Evolutionary conservation across 805 yeast species (phyloP).

Genomic region (Yarrowia yakushimensis): DNA sequence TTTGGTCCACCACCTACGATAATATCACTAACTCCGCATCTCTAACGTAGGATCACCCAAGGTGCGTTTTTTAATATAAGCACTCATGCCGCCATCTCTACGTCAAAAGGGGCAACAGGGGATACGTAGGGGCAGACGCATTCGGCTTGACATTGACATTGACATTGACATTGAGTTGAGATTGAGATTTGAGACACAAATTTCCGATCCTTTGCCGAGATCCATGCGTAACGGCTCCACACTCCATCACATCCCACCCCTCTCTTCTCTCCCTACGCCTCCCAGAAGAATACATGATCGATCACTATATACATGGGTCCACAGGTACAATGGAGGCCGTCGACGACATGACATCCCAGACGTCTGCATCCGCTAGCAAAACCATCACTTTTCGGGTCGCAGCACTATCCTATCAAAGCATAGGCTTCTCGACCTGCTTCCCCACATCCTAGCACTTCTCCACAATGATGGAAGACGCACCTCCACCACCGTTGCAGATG

Average conservation of each 20-base stretch:
- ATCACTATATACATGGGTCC: constrained; percentile 23
- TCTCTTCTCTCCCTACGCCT: neutral
- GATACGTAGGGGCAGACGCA: too few relatives aligned
- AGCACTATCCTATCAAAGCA: neutral
- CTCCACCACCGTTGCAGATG: constrained; percentile 99
- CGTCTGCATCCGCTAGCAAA: neutral
- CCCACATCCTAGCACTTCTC: constrained; percentile 41
- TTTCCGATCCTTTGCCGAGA: too few relatives aligned
- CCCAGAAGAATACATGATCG: neutral
- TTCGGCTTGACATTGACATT: too few relatives aligned
- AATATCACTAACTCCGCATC: neutral
- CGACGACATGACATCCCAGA: neutral
- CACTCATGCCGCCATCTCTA: too few relatives aligned
- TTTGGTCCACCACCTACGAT: too few relatives aligned
- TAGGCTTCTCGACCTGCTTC: constrained; percentile 14
- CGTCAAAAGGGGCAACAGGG: too few relatives aligned
- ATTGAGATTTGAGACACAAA: too few relatives aligned
- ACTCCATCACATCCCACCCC: neutral
- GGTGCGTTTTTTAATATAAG: too few relatives aligned
- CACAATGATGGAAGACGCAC: constrained; percentile 89
- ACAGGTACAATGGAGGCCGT: neutral
- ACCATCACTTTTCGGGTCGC: neutral
- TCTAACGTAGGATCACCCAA: neutral
- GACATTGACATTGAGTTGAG: too few relatives aligned
- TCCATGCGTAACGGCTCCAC: too few relatives aligned